Conservation (phyloP, 257 asterid species). For the Lantana camara region DNA sequence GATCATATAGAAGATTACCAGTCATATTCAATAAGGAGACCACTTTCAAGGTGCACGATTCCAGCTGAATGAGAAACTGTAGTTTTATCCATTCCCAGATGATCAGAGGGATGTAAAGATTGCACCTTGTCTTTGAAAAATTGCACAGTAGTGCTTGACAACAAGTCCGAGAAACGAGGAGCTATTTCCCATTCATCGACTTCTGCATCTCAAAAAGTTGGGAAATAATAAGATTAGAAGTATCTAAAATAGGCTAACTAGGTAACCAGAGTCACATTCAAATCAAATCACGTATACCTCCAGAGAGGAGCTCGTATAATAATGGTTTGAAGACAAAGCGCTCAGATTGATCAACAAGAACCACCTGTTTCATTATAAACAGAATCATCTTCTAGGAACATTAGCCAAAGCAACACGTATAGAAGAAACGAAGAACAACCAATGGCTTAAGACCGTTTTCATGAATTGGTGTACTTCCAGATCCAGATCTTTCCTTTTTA, state of each 20-base stretch:
- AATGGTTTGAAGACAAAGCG: constrained; percentile 95
- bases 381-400: constrained; percentile 18
- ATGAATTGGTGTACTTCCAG: not conserved
- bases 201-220: constrained; percentile 55
- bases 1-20: constrained; percentile 58
- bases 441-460: not conserved
- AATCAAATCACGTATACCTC: constrained; percentile 55
- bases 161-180: constrained; percentile 87
- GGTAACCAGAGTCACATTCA: constrained; percentile 6
- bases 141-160: constrained; percentile 70
- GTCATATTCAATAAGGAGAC: constrained; percentile 83
- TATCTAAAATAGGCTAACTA: constrained; percentile 9
- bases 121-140: constrained; percentile 79
- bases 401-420: not conserved
- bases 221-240: constrained; percentile 5
- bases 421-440: constrained; percentile 2
- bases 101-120: constrained; percentile 70
- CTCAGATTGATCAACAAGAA: constrained; percentile 91
- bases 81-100: constrained; percentile 46
- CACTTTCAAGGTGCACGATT: constrained; percentile 83
- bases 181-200: constrained; percentile 98
- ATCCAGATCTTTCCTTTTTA: not conserved
- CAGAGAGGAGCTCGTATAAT: constrained; percentile 91
- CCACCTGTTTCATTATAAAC: constrained; percentile 54
- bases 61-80: constrained; percentile 61